Conservation (phyloP, 2,329 filamentous ascomycete species). For the Calonectria hawksworthii region DNA sequence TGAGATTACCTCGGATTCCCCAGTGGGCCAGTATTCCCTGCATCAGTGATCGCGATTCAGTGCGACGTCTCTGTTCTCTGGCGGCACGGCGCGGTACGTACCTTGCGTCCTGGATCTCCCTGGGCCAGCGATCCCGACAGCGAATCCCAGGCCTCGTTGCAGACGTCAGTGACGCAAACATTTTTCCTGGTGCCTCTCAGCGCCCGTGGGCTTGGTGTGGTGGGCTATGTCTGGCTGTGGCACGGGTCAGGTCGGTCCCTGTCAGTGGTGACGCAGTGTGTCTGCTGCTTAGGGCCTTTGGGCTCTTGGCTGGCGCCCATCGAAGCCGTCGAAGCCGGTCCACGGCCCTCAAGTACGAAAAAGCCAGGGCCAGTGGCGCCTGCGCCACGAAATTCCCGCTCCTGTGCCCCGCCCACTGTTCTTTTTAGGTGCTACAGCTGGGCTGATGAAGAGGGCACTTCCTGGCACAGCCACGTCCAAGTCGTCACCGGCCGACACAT, state of each 20-base stretch:
- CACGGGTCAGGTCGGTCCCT: constrained; percentile 10
- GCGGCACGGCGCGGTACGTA: constrained; percentile 14
- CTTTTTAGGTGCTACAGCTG: background rate
- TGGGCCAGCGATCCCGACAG: constrained; percentile 4
- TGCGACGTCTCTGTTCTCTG: background rate
- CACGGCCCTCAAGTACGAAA: constrained; percentile 13
- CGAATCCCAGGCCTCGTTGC: constrained; percentile 7
- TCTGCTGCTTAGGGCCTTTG: background rate
- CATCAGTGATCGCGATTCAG: constrained; percentile 16
- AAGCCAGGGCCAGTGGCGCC: constrained; percentile 3
- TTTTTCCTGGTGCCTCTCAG: background rate
- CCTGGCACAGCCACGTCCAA: constrained; percentile 45
- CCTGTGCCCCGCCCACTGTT: background rate
- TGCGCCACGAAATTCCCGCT: constrained; percentile 24
- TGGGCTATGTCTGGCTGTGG: constrained; percentile 14
- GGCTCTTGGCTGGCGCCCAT: constrained; percentile 14
- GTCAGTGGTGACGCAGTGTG: constrained; percentile 27
- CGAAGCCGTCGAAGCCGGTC: constrained; percentile 20
- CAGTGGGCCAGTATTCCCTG: constrained; percentile 2
- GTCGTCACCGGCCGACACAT: constrained; percentile 49
- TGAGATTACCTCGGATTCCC: background rate
- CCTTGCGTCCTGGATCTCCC: background rate
- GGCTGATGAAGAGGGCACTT: constrained; percentile 10
- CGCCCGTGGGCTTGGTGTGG: background rate
- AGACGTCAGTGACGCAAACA: constrained; percentile 25